Conservation (phyloP, 345 rosid species). For the Lepidium africanum region DNA sequence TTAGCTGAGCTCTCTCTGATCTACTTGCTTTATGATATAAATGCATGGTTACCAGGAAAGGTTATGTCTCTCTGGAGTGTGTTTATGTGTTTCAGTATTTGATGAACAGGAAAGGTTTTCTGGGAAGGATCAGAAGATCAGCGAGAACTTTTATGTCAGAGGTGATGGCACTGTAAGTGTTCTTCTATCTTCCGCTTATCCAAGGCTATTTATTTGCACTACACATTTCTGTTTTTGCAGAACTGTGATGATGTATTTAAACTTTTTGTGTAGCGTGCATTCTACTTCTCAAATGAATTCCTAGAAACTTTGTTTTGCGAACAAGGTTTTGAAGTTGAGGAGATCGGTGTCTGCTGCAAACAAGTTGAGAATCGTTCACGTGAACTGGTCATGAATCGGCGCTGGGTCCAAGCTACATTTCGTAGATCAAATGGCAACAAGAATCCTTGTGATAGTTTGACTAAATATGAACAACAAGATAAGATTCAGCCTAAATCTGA, state of each 20-base stretch:
- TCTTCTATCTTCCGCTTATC: background rate
- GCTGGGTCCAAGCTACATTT: constrained; percentile 92
- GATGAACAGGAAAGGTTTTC: constrained; percentile 71
- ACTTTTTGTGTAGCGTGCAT: constrained; percentile 58
- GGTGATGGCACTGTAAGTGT: constrained; percentile 97
- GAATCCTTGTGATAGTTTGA: constrained; percentile 11
- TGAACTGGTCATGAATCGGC: constrained; percentile 82
- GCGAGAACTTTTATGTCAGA: constrained; percentile 84
- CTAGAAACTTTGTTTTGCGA: constrained; percentile 56
- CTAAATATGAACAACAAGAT: constrained; percentile 21
- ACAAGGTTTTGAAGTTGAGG: constrained; percentile 66
- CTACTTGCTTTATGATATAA: background rate
- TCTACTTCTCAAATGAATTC: constrained; percentile 79
- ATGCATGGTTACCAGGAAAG: background rate
- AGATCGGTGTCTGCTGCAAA: constrained; percentile 70
- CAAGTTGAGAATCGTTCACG: constrained; percentile 91
- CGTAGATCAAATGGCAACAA: constrained; percentile 27
- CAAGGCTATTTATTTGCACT: background rate
- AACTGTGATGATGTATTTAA: background rate
- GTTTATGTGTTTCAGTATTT: constrained; percentile 2
- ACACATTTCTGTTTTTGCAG: background rate
- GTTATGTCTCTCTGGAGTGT: no score
- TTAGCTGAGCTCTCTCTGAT: background rate
- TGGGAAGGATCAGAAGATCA: constrained; percentile 75
- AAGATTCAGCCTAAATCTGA: constrained; percentile 14